A percentile compares a stretch with the other conserved stretches of the same genome.
Evolutionary conservation across 106 monocot genomes (phyloP).

Genomic region (Dactylorhiza incarnata): DNA sequence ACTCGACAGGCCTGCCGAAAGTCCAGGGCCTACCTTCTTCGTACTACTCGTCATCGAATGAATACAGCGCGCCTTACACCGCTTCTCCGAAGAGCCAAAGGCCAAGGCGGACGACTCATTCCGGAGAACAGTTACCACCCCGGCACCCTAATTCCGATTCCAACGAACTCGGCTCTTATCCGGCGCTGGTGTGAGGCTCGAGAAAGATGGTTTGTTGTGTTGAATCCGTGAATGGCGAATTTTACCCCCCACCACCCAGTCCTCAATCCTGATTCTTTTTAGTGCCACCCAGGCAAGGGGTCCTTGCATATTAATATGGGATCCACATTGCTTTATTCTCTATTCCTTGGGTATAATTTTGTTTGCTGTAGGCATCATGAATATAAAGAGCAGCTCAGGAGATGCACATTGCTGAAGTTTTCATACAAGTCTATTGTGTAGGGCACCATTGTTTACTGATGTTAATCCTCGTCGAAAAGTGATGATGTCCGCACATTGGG

Average conservation of each 20-base stretch:
- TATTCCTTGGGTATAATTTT: no score
- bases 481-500: no score
- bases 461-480: no score
- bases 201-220: not conserved
- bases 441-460: no score
- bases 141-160: constrained; percentile 28
- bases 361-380: no score
- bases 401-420: no score
- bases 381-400: no score
- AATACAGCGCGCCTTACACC: constrained; percentile 27
- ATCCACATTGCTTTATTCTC: not conserved
- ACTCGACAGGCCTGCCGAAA: constrained; percentile 65
- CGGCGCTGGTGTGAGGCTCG: constrained; percentile 3
- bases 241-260: not conserved
- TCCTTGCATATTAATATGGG: not conserved
- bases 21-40: constrained; percentile 61
- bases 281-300: not conserved
- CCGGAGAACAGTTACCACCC: constrained; percentile 49
- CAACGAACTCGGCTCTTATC: constrained; percentile 52
- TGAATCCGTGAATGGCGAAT: not conserved
- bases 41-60: constrained; percentile 27
- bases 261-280: not conserved
- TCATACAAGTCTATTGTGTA: no score
- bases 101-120: constrained; percentile 51
- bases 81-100: constrained; percentile 53